A percentile compares a stretch with the other conserved stretches of the same genome.
Evolutionary conservation across 2,329 filamentous ascomycete species (phyloP).

Genomic region (Monosporascus ibericus): DNA sequence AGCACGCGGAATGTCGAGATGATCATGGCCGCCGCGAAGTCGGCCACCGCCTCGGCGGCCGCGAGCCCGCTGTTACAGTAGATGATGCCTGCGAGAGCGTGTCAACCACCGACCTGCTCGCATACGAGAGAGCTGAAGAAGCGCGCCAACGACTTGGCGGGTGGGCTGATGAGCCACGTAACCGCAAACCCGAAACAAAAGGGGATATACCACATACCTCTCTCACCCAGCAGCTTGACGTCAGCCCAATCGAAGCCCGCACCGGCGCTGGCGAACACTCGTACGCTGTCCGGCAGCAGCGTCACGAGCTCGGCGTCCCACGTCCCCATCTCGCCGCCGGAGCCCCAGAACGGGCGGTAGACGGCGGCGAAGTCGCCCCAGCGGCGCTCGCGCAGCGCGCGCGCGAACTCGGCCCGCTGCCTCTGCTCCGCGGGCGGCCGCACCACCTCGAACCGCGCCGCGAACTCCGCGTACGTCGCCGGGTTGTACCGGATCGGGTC

Average conservation of each 20-base stretch:
- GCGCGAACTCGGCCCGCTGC: slow-evolving; percentile 41
- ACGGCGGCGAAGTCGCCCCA: slow-evolving; percentile 49
- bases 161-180: no score
- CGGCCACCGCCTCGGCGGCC: slow-evolving; percentile 66
- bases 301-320: slow-evolving; percentile 56
- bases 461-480: slow-evolving; percentile 38
- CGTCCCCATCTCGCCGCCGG: slow-evolving; percentile 57
- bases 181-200: no score
- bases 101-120: neutral
- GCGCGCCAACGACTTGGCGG: no score
- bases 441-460: slow-evolving; percentile 40
- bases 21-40: slow-evolving; percentile 63
- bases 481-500: slow-evolving; percentile 51
- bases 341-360: slow-evolving; percentile 58
- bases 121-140: neutral
- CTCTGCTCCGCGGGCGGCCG: slow-evolving; percentile 46
- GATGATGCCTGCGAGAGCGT: slow-evolving; percentile 43
- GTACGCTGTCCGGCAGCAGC: slow-evolving; percentile 45
- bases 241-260: slow-evolving; percentile 60
- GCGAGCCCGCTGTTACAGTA: slow-evolving; percentile 70
- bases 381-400: slow-evolving; percentile 41
- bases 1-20: slow-evolving; percentile 64
- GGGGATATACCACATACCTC: slow-evolving; percentile 34
- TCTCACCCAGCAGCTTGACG: slow-evolving; percentile 51
- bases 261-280: slow-evolving; percentile 53